Evolutionary conservation across 768 basidiomycete genomes (phyloP), one percentile per base, ranked within the genome.

Genomic region (Tephrocybe rancida): DNA sequence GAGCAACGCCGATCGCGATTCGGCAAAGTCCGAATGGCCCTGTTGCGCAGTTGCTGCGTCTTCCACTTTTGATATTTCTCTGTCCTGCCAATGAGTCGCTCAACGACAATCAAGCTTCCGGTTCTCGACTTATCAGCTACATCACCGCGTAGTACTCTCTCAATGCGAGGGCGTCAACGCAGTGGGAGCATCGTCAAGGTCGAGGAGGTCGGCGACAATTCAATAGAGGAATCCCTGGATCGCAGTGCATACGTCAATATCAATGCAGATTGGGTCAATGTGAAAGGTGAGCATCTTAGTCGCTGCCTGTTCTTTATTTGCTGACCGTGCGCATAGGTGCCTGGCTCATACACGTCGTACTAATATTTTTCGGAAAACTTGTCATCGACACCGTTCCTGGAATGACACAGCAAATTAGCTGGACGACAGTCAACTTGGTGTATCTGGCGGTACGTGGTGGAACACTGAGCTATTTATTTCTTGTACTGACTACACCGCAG

Each of bases 261-360:
- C 57, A 96, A 96, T 66, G 90, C 91, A 18, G 84, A 92, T 65
- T 96, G 93, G 93, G 93, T 96, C 66, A 94, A 96, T 64, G 83
- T 88, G 55, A 96, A 96, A 74, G 93, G 93, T 90, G 38, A 45
- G 71, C 66, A 26, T 50, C 50, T 47, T 38, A 5, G 39, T 7
- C 42, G 24, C 43, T 19, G 25, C 32, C 32, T 38, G 48, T 27
- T 26, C 47, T 43, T 38, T 32, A 14, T 35, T 50, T 7, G 27
- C 39, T 44, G 14, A 41, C 58, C 32, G 29, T 27, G 25, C 46
- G 18, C n/a, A 19, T 3, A 98, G 96, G 97, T 54, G 95, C 97
- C 61, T 99, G 97, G 97, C 74, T 96, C 61, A 98, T 99, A 55
- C 97, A 99, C 69, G 84, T 95, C 50, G 87, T 98, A 35, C 85